Conservation (phyloP, 495 filamentous ascomycete genomes). For the Neurospora intermedia region DNA sequence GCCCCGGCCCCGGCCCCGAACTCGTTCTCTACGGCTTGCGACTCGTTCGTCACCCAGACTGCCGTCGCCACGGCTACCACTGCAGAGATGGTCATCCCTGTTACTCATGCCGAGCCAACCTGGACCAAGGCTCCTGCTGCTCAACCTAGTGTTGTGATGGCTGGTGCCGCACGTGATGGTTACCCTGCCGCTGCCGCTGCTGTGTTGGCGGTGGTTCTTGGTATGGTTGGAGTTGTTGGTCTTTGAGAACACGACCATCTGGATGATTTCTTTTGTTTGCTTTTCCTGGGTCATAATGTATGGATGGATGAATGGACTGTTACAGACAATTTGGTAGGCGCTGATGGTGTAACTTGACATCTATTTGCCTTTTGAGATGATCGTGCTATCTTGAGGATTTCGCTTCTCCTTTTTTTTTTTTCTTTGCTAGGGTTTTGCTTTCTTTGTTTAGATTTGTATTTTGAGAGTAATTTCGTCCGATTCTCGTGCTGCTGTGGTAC, state of each 20-base stretch:
- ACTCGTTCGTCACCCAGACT: neutral
- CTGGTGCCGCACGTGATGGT: neutral
- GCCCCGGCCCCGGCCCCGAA: neutral
- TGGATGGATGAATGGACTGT: too few relatives aligned
- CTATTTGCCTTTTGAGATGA: neutral
- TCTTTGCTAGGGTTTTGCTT: neutral
- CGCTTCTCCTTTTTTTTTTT: neutral
- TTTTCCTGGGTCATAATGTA: too few relatives aligned
- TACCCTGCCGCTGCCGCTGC: neutral
- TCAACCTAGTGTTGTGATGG: neutral
- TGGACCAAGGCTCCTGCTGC: neutral
- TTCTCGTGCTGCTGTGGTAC: neutral
- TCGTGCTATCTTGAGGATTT: neutral
- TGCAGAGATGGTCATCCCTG: neutral
- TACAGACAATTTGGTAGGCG: neutral
- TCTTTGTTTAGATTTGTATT: neutral
- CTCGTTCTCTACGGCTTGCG: neutral
- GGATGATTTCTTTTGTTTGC: too few relatives aligned
- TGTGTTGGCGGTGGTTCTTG: neutral
- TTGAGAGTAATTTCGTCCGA: neutral
- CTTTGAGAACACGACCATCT: too few relatives aligned
- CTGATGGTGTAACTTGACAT: neutral
- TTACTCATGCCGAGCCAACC: neutral
- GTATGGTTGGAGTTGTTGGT: neutral
- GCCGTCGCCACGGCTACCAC: neutral